Conservation (phyloP, 1,139 yeast species). For the Geotrichum phurueaensis region DNA sequence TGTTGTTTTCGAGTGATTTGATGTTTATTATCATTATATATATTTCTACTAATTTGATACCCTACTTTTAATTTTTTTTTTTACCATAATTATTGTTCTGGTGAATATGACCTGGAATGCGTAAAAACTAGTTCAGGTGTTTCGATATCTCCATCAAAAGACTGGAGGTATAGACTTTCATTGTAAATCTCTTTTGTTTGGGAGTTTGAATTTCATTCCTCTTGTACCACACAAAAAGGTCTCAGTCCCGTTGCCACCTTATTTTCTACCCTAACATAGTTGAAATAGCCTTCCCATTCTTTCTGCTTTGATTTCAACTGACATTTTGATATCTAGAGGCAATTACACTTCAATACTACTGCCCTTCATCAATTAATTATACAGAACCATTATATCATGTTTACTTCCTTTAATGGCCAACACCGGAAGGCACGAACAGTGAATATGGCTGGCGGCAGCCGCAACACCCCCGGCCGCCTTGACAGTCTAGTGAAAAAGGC, state of each 20-base stretch:
- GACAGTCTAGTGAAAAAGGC: constrained; percentile 53
- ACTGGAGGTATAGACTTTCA: neutral
- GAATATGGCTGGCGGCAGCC: constrained; percentile 60
- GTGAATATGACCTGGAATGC: neutral
- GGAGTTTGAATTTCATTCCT: neutral
- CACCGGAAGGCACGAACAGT: constrained; percentile 47
- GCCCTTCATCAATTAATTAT: neutral
- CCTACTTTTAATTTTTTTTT: neutral
- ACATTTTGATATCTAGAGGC: neutral
- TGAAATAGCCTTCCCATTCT: neutral
- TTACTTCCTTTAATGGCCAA: constrained; percentile 36
- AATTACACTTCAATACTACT: neutral
- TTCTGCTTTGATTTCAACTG: neutral
- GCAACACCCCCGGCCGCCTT: constrained; percentile 30
- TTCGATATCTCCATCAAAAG: neutral
- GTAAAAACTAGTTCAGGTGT: neutral
- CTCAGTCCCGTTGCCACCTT: neutral
- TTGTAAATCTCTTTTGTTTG: neutral
- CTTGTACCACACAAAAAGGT: neutral
- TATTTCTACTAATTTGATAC: neutral
- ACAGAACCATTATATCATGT: neutral
- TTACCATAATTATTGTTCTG: neutral
- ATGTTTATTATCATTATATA: neutral
- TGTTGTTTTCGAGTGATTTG: neutral
- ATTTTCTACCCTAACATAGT: neutral